Percentiles rank a stretch among this genome's conserved stretches.
These are phyloP conservation scores for Fusarium transvaalense DNA, from an alignment of 2,329 filamentous ascomycete species.

Conservation along the genomic window DNA sequence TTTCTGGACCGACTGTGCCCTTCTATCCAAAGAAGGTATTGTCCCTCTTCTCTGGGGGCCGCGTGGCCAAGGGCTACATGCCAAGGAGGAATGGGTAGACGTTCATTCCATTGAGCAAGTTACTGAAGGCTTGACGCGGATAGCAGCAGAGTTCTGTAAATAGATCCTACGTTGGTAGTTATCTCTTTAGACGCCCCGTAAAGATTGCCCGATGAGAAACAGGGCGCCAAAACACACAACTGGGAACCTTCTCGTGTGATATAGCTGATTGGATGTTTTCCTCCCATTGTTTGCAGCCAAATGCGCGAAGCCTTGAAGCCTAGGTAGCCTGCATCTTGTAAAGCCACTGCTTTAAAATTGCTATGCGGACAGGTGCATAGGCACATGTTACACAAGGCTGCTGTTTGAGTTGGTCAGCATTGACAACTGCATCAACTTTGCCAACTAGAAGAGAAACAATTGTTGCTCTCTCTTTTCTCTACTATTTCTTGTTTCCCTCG, in stretches of 20 bases:
- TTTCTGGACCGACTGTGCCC: constrained; percentile 66
- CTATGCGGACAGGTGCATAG: no score
- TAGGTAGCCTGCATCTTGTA: not conserved
- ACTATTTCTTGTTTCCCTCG: no score
- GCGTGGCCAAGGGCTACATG: constrained; percentile 62
- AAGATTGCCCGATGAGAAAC: no score
- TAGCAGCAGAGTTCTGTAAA: constrained; percentile 51
- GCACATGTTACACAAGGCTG: not conserved
- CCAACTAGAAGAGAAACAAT: not conserved
- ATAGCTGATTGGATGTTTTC: no score
- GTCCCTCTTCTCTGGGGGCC: constrained; percentile 62
- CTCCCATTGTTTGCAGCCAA: no score
- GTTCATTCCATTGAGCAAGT: constrained; percentile 57
- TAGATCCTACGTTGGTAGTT: no score
- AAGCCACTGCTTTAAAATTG: not conserved
- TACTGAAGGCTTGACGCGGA: constrained; percentile 43
- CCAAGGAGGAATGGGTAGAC: constrained; percentile 64
- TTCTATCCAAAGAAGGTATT: constrained; percentile 60
- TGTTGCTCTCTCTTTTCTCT: not conserved
- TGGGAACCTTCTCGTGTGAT: no score
- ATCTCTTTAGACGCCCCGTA: no score
- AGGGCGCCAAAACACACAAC: no score
- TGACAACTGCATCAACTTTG: not conserved
- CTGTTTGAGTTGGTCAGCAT: not conserved
- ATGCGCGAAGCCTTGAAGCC: no score